These are phyloP conservation scores for Phyllosticta ampelicida DNA, from an alignment of 2,329 filamentous ascomycete species.

Conservation along the genomic window DNA sequence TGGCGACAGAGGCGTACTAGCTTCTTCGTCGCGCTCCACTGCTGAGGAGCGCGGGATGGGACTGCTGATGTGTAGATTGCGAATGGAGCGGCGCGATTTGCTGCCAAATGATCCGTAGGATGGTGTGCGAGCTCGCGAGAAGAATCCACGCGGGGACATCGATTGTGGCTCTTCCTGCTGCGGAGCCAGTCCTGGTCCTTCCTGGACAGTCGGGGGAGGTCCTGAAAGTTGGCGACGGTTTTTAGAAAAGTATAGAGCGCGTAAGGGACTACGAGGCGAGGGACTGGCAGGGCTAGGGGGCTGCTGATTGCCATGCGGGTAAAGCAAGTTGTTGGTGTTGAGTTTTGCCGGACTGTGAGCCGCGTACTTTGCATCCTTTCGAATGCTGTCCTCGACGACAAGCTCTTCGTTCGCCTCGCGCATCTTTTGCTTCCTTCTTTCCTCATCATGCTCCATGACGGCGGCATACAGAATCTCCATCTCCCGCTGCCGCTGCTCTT, in stretches of 20 bases:
- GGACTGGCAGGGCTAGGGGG: slow-evolving; percentile 22
- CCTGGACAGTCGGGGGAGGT: neutral
- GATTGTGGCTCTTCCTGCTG: neutral
- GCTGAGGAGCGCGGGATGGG: slow-evolving; percentile 38
- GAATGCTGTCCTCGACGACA: slow-evolving; percentile 16
- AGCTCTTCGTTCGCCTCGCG: slow-evolving; percentile 15
- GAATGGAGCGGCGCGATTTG: slow-evolving; percentile 37
- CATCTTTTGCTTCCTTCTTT: slow-evolving; percentile 28
- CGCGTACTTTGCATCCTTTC: neutral
- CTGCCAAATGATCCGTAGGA: slow-evolving; percentile 27
- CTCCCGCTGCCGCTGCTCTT: slow-evolving; percentile 64
- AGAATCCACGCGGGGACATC: slow-evolving; percentile 25
- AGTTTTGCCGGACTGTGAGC: slow-evolving; percentile 13
- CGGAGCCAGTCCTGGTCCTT: neutral
- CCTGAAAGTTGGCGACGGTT: slow-evolving; percentile 1
- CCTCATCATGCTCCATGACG: slow-evolving; percentile 76
- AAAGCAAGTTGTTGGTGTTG: slow-evolving; percentile 16
- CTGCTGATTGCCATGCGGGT: slow-evolving; percentile 6
- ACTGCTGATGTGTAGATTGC: slow-evolving; percentile 48
- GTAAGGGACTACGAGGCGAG: slow-evolving; percentile 31
- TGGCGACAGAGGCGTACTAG: slow-evolving; percentile 44
- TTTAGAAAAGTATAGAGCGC: slow-evolving; percentile 31
- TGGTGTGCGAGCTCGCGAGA: slow-evolving; percentile 27
- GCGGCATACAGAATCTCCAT: slow-evolving; percentile 86
- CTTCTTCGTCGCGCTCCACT: slow-evolving; percentile 37